Base-by-base conservation (phyloP, 495 filamentous ascomycete genomes). In the Cudoniella acicularis region DNA sequence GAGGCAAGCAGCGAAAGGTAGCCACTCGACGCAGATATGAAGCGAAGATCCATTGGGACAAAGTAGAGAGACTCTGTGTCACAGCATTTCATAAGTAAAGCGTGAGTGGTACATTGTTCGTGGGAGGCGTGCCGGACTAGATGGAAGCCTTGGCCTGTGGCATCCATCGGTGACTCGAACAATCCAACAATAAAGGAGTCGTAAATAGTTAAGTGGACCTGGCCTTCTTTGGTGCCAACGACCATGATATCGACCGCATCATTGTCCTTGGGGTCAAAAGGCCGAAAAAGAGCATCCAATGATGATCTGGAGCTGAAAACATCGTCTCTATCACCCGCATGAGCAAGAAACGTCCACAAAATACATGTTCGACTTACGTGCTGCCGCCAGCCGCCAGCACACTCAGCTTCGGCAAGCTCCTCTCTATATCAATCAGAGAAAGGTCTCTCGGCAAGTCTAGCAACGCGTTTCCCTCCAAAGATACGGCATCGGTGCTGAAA, bases 121-220 rank as follows among this genome's bases (percentile, higher is more conserved):
- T 94, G 89, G 30, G 88, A 91, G 20, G 86, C 79, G 68, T 95
- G 88, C 10, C 69, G 74, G 45, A 77, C 71, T 41, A 85, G 72
- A 57, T 80, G 74, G 52, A 72, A 64, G 1, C 45, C 52, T 17
- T 24, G 11, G 58, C 57, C 11, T 36, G 49, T 49, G 52, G 57
- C 59, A 10, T 52, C 40, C 27, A 59, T 63, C 36, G 64, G 56
- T 52, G 63, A 59, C 48, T 52, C 9, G 52, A 91, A 82, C 18
- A 77, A 83, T 1, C 94, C 91, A 56, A 96, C 88, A 54, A 89
- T 79, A 64, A 97, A 92, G 16, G 88, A 93, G 66, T 96, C 90
- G 70, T 95, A 96, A 52, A 96, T 90, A 56, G 87, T 88, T 25
- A 96, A 72, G 62, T 92, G 86, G 27, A 96, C 79, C n/a, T 76